A percentile compares a stretch with the other conserved stretches of the same genome.
Evolutionary conservation across 257 asterid species (phyloP).

Genomic region (Lantana camara): DNA sequence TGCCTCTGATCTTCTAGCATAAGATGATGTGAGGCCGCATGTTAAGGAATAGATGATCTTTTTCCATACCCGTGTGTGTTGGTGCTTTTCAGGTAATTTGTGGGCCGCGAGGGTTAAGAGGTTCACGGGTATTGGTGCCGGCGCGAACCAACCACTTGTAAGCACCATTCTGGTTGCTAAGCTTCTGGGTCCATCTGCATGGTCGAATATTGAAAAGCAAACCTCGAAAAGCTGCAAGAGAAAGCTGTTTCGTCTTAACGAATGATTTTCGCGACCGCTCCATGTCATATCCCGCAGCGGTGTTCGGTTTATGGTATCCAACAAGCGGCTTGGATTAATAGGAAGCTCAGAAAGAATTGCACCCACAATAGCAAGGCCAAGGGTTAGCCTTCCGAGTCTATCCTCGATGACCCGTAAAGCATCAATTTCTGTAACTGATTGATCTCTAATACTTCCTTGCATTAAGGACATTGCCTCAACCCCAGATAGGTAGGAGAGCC

Average conservation of each 20-base stretch:
- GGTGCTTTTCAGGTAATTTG: slow-evolving; percentile 65
- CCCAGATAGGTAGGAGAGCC: slow-evolving; percentile 62
- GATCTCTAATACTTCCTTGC: slow-evolving; percentile 62
- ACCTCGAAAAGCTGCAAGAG: slow-evolving; percentile 70
- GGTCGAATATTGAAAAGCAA: slow-evolving; percentile 73
- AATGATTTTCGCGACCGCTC: slow-evolving; percentile 51
- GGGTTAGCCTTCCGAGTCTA: slow-evolving; percentile 62
- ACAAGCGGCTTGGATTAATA: slow-evolving; percentile 61
- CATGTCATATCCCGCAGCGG: slow-evolving; percentile 48
- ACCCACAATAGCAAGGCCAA: slow-evolving; percentile 68
- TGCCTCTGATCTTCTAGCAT: slow-evolving; percentile 61
- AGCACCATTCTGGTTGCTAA: slow-evolving; percentile 73
- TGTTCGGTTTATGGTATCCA: slow-evolving; percentile 68
- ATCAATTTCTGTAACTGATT: slow-evolving; percentile 57
- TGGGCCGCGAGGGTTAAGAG: slow-evolving; percentile 60
- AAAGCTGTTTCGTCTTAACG: slow-evolving; percentile 52
- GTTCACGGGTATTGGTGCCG: slow-evolving; percentile 49
- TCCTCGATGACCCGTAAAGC: slow-evolving; percentile 65
- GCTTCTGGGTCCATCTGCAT: slow-evolving; percentile 68
- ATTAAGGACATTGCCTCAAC: slow-evolving; percentile 68
- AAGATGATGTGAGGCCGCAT: slow-evolving; percentile 58
- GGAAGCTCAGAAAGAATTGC: slow-evolving; percentile 74
- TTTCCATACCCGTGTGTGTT: slow-evolving; percentile 42
- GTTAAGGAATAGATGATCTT: slow-evolving; percentile 48
- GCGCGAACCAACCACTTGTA: slow-evolving; percentile 72